These are phyloP conservation scores for Aspergillus avenaceus DNA, from an alignment of 495 filamentous ascomycete genomes.

Conservation along the genomic window DNA sequence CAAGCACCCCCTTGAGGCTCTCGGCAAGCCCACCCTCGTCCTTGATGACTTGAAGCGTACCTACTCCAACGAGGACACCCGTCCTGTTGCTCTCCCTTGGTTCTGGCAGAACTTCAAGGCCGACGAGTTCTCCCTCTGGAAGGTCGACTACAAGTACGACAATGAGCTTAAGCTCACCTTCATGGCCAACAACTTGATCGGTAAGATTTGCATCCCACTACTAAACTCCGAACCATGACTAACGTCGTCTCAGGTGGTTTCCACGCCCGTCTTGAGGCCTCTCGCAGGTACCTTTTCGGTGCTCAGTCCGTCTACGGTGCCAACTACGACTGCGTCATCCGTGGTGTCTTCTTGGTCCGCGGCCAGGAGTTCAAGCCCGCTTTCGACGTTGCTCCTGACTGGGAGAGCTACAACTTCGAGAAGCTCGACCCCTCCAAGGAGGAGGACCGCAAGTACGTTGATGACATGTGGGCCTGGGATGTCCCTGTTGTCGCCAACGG, in stretches of 20 bases:
- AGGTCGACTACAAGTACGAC: slow-evolving; percentile 94
- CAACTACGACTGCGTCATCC: slow-evolving; percentile 81
- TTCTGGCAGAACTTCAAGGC: slow-evolving; percentile 95
- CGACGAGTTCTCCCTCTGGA: slow-evolving; percentile 93
- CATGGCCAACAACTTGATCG: slow-evolving; percentile 97
- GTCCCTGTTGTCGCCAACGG: slow-evolving; percentile 70
- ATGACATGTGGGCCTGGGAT: slow-evolving; percentile 88
- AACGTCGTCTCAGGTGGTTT: slow-evolving; percentile 62
- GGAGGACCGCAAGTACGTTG: slow-evolving; percentile 78
- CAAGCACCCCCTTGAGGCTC: slow-evolving; percentile 92
- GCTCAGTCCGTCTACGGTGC: slow-evolving; percentile 81
- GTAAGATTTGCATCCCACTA: slow-evolving; percentile 27
- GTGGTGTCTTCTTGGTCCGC: slow-evolving; percentile 90
- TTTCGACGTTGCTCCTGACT: slow-evolving; percentile 96
- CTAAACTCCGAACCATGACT: not conserved
- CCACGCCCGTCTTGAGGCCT: slow-evolving; percentile 94
- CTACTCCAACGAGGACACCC: slow-evolving; percentile 96
- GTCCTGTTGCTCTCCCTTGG: slow-evolving; percentile 79
- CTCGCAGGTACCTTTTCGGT: slow-evolving; percentile 98
- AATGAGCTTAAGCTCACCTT: slow-evolving; percentile 94
- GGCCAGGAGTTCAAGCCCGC: slow-evolving; percentile 82
- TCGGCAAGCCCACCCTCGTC: slow-evolving; percentile 72
- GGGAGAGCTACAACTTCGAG: slow-evolving; percentile 90
- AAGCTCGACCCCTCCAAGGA: slow-evolving; percentile 87
- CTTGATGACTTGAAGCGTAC: slow-evolving; percentile 98